Evolutionary conservation across 2,329 filamentous ascomycete genomes (phyloP), one percentile per base, ranked within the genome.

Genomic region (Colletotrichum musae): DNA sequence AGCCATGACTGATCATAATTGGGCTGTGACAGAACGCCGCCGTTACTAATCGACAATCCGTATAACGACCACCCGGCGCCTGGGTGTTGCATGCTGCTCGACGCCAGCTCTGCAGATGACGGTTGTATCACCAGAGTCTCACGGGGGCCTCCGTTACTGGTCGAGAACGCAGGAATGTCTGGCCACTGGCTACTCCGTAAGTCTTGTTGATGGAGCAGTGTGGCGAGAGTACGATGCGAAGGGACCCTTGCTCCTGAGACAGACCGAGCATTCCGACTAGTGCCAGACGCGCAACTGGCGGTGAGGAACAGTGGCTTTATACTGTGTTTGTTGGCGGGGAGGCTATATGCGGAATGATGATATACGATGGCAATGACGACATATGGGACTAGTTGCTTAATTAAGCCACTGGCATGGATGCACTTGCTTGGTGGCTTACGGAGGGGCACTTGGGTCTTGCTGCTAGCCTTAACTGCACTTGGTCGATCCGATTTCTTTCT

Each of bases 1-100:
- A 77, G 72, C 72, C 72, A 73, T 79, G 75, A 79, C 83, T 85
- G 82, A 85, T 82, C 76, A 74, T 72, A 75, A 73, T 77, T 74
- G 70, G 69, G 74, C 74, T 80, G 77, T 81, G 79, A 80, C 78
- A 85, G 83, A 84, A 74, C 80, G 79, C 72, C 83, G 79, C 76
- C 68, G 68, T 62, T 58, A 70, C 54, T 70, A 69, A 70, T 63
- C 64, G 58, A 45, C 78, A n/a, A 45, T 18, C 18, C 60, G 28
- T 52, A 36, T 39, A 64, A 48, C 26, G 47, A 36, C 24, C 16
- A 28, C 56, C 50, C 60, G 50, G 26, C 57, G 51, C 12, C 36
- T 41, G 32, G 24, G 32, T 18, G 26, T 52, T 53, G 53, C 52
- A 32, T 28, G n/a, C 24, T 50, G 45, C 6, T 36, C 50, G 15